A percentile compares a stretch with the other conserved stretches of the same genome.
Evolutionary conservation across 1,284 basidiomycete genomes (phyloP).

Genomic region (Ganoderma sinense): DNA sequence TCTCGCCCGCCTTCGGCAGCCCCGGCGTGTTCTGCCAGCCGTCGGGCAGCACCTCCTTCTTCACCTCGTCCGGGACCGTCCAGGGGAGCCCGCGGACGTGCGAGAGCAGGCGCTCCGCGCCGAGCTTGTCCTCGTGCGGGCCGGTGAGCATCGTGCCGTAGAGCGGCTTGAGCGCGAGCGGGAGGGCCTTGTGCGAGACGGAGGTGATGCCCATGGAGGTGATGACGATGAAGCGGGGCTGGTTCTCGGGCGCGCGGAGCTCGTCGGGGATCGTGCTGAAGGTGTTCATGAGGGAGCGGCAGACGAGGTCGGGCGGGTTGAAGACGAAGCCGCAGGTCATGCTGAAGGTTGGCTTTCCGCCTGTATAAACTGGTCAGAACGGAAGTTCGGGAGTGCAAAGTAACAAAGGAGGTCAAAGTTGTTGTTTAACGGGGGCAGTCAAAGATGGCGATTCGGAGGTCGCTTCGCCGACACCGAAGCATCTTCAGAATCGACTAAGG

Average conservation of each 20-base stretch:
- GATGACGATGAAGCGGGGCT: constrained; percentile 59
- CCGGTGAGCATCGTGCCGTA: constrained; percentile 50
- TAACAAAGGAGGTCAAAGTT: too few species aligned
- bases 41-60: constrained; percentile 45
- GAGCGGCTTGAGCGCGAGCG: constrained; percentile 54
- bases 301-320: constrained; percentile 57
- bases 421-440: too few species aligned
- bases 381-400: neutral
- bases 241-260: constrained; percentile 33
- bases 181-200: constrained; percentile 52
- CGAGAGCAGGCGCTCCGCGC: constrained; percentile 55
- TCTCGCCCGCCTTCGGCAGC: constrained; percentile 48
- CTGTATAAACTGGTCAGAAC: constrained; percentile 35
- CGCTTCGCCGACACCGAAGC: too few species aligned
- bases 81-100: constrained; percentile 56
- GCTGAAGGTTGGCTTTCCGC: constrained; percentile 50
- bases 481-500: too few species aligned
- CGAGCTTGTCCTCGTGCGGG: constrained; percentile 66
- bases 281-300: constrained; percentile 55
- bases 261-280: constrained; percentile 52
- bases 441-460: too few species aligned
- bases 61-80: constrained; percentile 47
- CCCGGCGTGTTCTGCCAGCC: constrained; percentile 50
- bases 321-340: constrained; percentile 51
- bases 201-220: constrained; percentile 61